phyloP scores from a whole-genome alignment of 768 basidiomycete species.

The Fomitopsis serialis region DNA sequence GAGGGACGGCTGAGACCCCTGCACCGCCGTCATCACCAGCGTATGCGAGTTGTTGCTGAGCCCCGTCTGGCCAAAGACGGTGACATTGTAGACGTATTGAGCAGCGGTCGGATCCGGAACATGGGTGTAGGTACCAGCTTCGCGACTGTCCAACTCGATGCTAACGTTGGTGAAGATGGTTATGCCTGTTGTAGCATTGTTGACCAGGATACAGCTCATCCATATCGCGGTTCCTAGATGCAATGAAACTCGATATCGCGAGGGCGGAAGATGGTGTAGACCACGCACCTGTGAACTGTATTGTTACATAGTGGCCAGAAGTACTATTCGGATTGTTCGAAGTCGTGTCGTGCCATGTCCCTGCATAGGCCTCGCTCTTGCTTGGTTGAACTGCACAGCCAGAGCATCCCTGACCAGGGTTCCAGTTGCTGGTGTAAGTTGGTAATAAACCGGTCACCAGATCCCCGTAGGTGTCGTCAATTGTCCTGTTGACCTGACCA shows the following conservation, averaged over 20 bases:
- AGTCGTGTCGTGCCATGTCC: slow-evolving; percentile 12
- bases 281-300: neutral
- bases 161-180: neutral
- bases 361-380: neutral
- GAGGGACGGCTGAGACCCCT: neutral
- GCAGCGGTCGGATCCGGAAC: neutral
- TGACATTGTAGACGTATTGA: neutral
- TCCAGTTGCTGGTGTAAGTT: slow-evolving; percentile 1
- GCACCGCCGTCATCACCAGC: neutral
- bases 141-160: neutral
- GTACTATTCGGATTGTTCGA: neutral
- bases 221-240: neutral
- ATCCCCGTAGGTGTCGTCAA: slow-evolving; percentile 5
- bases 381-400: slow-evolving; percentile 7
- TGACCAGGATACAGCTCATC: too few species aligned
- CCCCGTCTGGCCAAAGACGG: neutral
- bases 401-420: slow-evolving; percentile 5
- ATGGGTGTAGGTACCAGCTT: neutral
- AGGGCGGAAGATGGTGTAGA: neutral
- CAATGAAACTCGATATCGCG: too few species aligned
- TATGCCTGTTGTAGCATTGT: neutral
- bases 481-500: neutral
- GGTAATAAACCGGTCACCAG: neutral
- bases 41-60: neutral
- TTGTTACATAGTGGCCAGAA: neutral